Percentiles rank a stretch among this genome's conserved stretches.
Conservation (phyloP, 139 green algal species). For the Chlorella sorokiniana region DNA sequence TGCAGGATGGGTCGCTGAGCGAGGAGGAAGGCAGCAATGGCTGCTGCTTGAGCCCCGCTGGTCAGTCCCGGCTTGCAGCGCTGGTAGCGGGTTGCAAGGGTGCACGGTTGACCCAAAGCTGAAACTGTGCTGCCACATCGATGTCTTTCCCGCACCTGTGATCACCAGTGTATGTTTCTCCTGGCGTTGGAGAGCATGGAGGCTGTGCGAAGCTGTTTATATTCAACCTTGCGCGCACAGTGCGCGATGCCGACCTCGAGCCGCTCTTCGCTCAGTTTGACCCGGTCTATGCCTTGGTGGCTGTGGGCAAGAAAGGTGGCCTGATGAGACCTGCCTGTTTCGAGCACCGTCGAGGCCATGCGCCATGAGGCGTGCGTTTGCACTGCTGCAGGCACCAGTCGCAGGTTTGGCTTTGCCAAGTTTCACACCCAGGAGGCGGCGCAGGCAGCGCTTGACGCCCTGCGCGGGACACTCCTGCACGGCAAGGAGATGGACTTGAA, state of each 20-base stretch:
- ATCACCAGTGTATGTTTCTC: neutral
- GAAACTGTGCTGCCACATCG: no score
- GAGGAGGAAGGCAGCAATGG: neutral
- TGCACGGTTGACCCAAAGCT: no score
- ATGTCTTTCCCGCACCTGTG: no score
- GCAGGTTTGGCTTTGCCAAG: conserved; percentile 33
- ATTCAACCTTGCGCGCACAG: conserved; percentile 6
- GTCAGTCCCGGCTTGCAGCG: neutral
- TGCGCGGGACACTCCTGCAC: conserved; percentile 11
- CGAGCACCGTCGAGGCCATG: neutral
- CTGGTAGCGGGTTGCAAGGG: neutral
- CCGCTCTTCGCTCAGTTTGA: conserved; percentile 19
- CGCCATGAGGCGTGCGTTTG: neutral
- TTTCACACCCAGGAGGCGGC: neutral
- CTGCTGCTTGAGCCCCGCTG: conserved; percentile 3
- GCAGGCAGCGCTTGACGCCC: neutral
- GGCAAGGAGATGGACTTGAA: conserved; percentile 20
- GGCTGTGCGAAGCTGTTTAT: conserved; percentile 23
- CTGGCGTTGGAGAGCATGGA: neutral
- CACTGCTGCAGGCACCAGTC: conserved; percentile 2
- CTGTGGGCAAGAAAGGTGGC: conserved; percentile 11
- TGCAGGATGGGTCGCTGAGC: conserved; percentile 1
- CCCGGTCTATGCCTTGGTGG: conserved; percentile 5
- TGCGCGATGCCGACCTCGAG: conserved; percentile 6
- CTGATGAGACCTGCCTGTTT: neutral